Base-by-base conservation (phyloP, 2,329 filamentous ascomycete genomes). In the Fusarium ambrosium region DNA sequence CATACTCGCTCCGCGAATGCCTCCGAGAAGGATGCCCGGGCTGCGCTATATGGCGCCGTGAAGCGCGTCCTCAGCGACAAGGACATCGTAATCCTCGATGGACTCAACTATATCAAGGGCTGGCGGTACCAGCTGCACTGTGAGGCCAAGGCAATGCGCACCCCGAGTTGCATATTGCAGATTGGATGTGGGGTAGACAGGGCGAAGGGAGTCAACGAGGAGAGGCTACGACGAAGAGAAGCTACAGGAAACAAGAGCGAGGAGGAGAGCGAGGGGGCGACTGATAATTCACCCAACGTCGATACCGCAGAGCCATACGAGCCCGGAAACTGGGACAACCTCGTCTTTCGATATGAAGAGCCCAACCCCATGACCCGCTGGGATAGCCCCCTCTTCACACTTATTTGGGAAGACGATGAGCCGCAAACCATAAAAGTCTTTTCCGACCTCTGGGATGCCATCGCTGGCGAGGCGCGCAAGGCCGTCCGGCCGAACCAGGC, bases 91-190 rank as follows among this genome's bases (percentile, higher is more conserved):
- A 90, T 97, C 56, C 89, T 95, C 18, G 94, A 97, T 81, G 91
- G 92, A 2, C 85, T 94, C 70, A 97, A 97, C 83, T 97, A 97
- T 84, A 97, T 97, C 85, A 97, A 97, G 82, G 94, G 94, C 41
- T 97, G 94, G 90, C 89, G 94, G 59, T 97, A 97, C 81, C 94
- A 97, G 86, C 86, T 97, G 24, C 93, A 92, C 82, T 96, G 94
- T 85, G 94, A 97, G 84, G 91, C 94, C 41, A 97, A 97, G 83
- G 94, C 94, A 58, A 85, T 94, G 64, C 86, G 92, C 72, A 97
- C 94, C 4, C 90, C 93, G 4, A 93, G 90, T 82, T 95, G 93
- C 78, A 90, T 97, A 66, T 85, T 97, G 72, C 91, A 92, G 82
- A 85, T 92, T 53, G 91, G 91, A 0, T 90, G 89, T 72, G 79